Evolutionary conservation across 768 basidiomycete genomes (phyloP).

Genomic region (Multifurca ochricompacta): DNA sequence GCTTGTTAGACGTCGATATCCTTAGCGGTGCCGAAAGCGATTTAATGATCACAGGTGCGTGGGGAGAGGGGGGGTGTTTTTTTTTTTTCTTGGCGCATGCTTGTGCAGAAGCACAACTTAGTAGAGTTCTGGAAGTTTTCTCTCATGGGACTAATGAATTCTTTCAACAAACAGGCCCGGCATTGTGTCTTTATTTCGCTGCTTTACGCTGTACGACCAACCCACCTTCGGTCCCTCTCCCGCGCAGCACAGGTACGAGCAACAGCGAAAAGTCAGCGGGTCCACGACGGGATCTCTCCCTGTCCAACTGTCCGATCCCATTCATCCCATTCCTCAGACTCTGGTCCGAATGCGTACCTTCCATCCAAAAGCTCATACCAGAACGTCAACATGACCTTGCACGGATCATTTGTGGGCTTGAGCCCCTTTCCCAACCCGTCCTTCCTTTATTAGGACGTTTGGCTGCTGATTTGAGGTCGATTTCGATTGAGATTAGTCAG

Average conservation of each 20-base stretch:
- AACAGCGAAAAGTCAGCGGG: slow-evolving; percentile 32
- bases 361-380: slow-evolving; percentile 53
- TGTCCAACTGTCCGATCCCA: slow-evolving; percentile 57
- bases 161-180: slow-evolving; percentile 38
- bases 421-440: slow-evolving; percentile 34
- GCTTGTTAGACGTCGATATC: slow-evolving; percentile 61
- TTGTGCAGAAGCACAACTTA: too few relatives aligned
- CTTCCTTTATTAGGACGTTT: slow-evolving; percentile 46
- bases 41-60: slow-evolving; percentile 76
- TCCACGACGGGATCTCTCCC: slow-evolving; percentile 51
- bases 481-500: slow-evolving; percentile 84
- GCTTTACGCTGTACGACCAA: slow-evolving; percentile 66
- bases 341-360: slow-evolving; percentile 60
- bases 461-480: slow-evolving; percentile 73
- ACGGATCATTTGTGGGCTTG: slow-evolving; percentile 63
- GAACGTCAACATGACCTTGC: slow-evolving; percentile 78
- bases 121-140: too few relatives aligned
- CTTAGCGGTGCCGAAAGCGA: slow-evolving; percentile 74
- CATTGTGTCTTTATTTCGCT: slow-evolving; percentile 78
- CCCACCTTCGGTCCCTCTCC: slow-evolving; percentile 77
- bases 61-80: too few relatives aligned
- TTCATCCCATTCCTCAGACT: slow-evolving; percentile 66
- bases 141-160: too few relatives aligned
- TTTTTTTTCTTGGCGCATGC: too few relatives aligned
- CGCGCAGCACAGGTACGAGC: slow-evolving; percentile 39